Evolutionary conservation across 2,329 filamentous ascomycete species (phyloP), one percentile per base, ranked within the genome.

Genomic region (Onygenales sp.): DNA sequence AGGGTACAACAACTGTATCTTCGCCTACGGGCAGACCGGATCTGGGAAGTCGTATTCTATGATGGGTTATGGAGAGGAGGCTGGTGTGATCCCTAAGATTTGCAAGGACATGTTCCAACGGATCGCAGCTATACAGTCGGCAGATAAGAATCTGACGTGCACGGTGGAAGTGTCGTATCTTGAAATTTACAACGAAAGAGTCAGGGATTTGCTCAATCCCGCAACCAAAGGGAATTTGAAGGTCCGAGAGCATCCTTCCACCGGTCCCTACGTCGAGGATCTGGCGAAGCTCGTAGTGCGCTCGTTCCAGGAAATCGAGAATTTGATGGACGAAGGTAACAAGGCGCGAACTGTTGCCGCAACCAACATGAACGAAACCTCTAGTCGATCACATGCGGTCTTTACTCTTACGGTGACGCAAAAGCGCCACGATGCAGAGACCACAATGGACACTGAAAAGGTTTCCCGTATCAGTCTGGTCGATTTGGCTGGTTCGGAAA

Each of bases 281-380:
- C 78, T 98, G 63, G 91, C 94, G 57, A 97, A 98, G 70, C 75
- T 98, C 55, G 89, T 93, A 1, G 93, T 98, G 42, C 83, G 89
- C 61, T 92, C 89, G 56, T 97, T 98, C 68, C 79, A 86, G 52
- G 94, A 98, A 68, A 97, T 98, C 60, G 93, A 98, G 66, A 85
- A 96, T 66, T 75, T 98, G 63, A 98, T 98, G 93, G 93, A 98
- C 67, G 92, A 97, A 72, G 93, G 93, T 64, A 98, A 98, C 77
- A 98, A 98, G 73, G 93, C 93, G 36, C 82, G 93, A 77, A 98
- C 93, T 0, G 93, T 98, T 41, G 93, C 93, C 2, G 93, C 93
- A 7, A 98, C 93, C 41, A 98, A 97, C 79, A 98, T 98, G 93
- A 98, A 98, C 77, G 93, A 97, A 72, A 98, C 94, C 0, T 96